Evolutionary conservation across 805 yeast species (phyloP).

Genomic region (Suhomyces vadensis): DNA sequence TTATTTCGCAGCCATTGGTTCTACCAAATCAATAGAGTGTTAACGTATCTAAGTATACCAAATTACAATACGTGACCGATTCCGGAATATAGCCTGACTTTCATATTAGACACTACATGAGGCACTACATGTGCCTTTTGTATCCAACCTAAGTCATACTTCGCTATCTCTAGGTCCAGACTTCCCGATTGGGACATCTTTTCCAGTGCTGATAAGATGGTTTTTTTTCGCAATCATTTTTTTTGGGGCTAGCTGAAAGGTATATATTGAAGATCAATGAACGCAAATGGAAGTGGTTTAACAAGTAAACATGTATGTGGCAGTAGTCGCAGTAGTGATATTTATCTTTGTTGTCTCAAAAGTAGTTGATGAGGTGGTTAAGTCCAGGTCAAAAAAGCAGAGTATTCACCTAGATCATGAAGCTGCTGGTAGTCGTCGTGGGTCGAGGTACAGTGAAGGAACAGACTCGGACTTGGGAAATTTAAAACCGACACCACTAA

Average conservation of each 20-base stretch:
- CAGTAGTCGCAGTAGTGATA: background rate
- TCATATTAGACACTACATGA: too few relatives aligned
- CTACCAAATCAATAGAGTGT: too few relatives aligned
- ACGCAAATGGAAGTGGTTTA: too few relatives aligned
- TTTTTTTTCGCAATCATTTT: background rate
- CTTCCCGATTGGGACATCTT: conserved; percentile 9
- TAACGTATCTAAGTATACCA: too few relatives aligned
- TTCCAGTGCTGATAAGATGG: conserved; percentile 6
- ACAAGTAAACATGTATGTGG: too few relatives aligned
- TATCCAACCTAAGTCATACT: too few relatives aligned
- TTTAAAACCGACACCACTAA: conserved; percentile 57
- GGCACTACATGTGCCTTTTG: too few relatives aligned
- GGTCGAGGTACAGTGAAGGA: conserved; percentile 6
- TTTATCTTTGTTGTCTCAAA: background rate
- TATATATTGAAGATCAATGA: background rate
- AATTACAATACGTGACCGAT: too few relatives aligned
- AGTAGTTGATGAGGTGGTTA: background rate
- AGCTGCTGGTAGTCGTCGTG: conserved; percentile 15
- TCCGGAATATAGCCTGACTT: too few relatives aligned
- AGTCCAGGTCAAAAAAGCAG: conserved; percentile 1
- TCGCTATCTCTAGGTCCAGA: background rate
- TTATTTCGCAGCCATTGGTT: too few relatives aligned
- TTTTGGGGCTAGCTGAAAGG: background rate
- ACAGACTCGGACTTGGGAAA: conserved; percentile 9
- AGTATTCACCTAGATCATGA: conserved; percentile 6